Evolutionary conservation across 2,329 filamentous ascomycete genomes (phyloP).

Genomic region (Cyclaneusma minus): DNA sequence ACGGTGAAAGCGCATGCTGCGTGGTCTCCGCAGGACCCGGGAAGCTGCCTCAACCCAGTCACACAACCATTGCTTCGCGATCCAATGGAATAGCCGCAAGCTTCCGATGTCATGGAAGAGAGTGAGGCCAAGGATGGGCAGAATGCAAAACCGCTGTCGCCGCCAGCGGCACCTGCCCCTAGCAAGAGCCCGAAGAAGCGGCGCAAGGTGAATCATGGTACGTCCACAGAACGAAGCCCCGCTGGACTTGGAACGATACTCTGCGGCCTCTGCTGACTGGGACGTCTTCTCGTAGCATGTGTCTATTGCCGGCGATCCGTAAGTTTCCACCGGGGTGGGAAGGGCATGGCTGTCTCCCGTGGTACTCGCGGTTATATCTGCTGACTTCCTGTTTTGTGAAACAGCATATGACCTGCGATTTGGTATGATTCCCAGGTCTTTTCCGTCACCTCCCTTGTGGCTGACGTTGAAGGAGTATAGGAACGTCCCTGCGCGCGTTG

Average conservation of each 20-base stretch:
- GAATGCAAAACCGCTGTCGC: constrained; percentile 16
- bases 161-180: constrained; percentile 13
- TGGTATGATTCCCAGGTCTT: constrained; percentile 39
- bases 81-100: constrained; percentile 16
- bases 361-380: too few species aligned
- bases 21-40: constrained; percentile 3
- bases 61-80: constrained; percentile 2
- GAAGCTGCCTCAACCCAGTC: constrained; percentile 2
- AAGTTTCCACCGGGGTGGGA: constrained; percentile 36
- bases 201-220: constrained; percentile 83
- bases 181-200: constrained; percentile 61
- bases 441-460: constrained; percentile 11
- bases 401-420: constrained; percentile 86
- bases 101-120: constrained; percentile 20
- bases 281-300: constrained; percentile 49
- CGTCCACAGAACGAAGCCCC: constrained; percentile 20
- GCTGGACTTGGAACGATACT: constrained; percentile 11
- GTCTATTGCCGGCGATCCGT: constrained; percentile 84
- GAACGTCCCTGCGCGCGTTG: constrained; percentile 94
- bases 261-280: constrained; percentile 16
- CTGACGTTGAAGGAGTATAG: constrained; percentile 29
- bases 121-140: constrained; percentile 18
- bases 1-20: constrained; percentile 3
- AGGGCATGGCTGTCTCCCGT: too few species aligned
- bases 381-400: constrained; percentile 17